Evolutionary conservation across 1,139 yeast species (phyloP).

Genomic region (Hansenula lynferdii): DNA sequence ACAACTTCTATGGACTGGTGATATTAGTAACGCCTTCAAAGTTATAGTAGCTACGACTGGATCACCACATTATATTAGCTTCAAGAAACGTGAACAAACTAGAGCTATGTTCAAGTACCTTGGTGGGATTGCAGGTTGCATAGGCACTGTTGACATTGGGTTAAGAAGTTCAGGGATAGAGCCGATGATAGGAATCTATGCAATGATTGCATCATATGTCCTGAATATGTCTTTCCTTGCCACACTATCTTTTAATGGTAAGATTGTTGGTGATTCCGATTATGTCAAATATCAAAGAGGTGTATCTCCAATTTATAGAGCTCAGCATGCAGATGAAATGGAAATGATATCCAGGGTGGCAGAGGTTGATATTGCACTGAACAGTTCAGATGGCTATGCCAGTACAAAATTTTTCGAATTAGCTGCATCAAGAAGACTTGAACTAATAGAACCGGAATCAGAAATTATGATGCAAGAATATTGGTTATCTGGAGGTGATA

Average conservation of each 20-base stretch:
- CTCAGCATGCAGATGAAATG: slow-evolving; percentile 63
- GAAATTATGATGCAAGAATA: slow-evolving; percentile 59
- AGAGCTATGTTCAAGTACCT: slow-evolving; percentile 27
- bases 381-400: slow-evolving; percentile 39
- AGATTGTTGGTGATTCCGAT: slow-evolving; percentile 57
- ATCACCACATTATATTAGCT: slow-evolving; percentile 40
- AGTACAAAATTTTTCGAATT: slow-evolving; percentile 25
- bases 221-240: slow-evolving; percentile 58
- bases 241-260: slow-evolving; percentile 50
- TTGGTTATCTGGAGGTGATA: slow-evolving; percentile 67
- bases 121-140: slow-evolving; percentile 29
- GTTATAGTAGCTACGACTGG: slow-evolving; percentile 62
- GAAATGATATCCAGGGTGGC: slow-evolving; percentile 60
- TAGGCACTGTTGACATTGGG: slow-evolving; percentile 28
- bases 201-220: slow-evolving; percentile 60
- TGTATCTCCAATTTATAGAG: slow-evolving; percentile 62
- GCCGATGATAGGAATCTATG: slow-evolving; percentile 31
- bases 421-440: slow-evolving; percentile 25
- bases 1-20: slow-evolving; percentile 44
- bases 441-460: slow-evolving; percentile 36
- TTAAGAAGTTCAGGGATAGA: slow-evolving; percentile 36
- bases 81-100: slow-evolving; percentile 24
- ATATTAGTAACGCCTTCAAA: slow-evolving; percentile 50
- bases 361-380: slow-evolving; percentile 55
- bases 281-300: slow-evolving; percentile 60